A percentile compares a stretch with the other conserved stretches of the same genome.
phyloP scores from a whole-genome alignment of 306 rosid genomes.

The Medicago ruthenica region DNA sequence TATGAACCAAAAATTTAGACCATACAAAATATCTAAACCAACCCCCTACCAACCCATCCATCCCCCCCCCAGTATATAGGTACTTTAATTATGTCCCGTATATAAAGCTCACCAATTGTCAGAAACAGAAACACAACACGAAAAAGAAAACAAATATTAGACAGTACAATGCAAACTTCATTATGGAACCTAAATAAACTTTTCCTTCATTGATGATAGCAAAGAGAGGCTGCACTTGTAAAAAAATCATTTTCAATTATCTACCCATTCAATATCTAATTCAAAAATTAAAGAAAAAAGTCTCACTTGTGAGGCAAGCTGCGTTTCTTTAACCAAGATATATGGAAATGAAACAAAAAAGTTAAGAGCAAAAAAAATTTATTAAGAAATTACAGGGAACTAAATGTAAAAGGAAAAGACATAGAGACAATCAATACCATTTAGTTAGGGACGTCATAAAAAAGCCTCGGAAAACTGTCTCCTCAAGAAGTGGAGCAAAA shows the following conservation, averaged over 20 bases:
- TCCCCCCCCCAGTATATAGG: too few species aligned
- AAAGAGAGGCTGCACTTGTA: too few species aligned
- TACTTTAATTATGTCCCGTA: too few species aligned
- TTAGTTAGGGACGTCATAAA: conserved; percentile 89
- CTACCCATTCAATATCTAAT: conserved; percentile 15
- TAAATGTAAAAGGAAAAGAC: conserved; percentile 6
- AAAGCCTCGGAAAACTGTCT: conserved; percentile 90
- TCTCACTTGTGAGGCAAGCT: conserved; percentile 3
- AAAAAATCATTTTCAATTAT: conserved; percentile 1
- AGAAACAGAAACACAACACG: too few species aligned
- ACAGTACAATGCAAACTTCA: too few species aligned
- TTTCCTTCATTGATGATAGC: too few species aligned
- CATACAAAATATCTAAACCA: too few species aligned
- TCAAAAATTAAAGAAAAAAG: conserved; percentile 13
- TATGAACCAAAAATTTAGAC: too few species aligned
- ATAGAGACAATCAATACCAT: conserved; percentile 59
- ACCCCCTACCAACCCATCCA: too few species aligned
- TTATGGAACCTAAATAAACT: too few species aligned
- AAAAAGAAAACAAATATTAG: too few species aligned
- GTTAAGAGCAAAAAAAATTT: neutral
- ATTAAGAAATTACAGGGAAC: conserved; percentile 8
- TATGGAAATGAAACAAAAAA: neutral
- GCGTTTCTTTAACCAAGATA: conserved; percentile 9
- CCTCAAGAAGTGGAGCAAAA: conserved; percentile 96
- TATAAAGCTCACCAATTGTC: too few species aligned